These are phyloP conservation scores for Silene coronaria DNA, from an alignment of 179 eudicot species.

Conservation along the genomic window DNA sequence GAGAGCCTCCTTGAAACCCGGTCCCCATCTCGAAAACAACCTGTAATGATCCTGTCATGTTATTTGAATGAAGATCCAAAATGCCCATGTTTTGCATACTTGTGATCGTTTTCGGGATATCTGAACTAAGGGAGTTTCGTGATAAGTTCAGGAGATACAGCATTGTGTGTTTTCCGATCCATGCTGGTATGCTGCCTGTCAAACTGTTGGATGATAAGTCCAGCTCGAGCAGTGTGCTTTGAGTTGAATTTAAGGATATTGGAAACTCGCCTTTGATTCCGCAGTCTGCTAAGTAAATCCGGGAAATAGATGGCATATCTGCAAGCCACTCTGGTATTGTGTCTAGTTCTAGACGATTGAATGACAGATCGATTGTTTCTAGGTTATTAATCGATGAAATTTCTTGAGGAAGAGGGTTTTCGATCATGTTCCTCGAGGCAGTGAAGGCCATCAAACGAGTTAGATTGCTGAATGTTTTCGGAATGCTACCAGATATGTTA, in stretches of 20 bases:
- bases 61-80: slow-evolving; percentile 61
- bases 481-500: slow-evolving; percentile 40
- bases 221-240: slow-evolving; percentile 34
- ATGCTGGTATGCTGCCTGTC: slow-evolving; percentile 44
- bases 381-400: slow-evolving; percentile 40
- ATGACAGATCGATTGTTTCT: slow-evolving; percentile 42
- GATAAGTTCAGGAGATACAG: slow-evolving; percentile 53
- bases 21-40: slow-evolving; percentile 30
- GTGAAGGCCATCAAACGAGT: slow-evolving; percentile 30
- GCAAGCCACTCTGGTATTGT: slow-evolving; percentile 43
- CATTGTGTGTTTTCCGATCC: slow-evolving; percentile 40
- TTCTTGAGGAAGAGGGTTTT: slow-evolving; percentile 46
- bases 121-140: slow-evolving; percentile 32
- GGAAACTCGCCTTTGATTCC: slow-evolving; percentile 43
- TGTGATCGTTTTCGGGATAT: slow-evolving; percentile 39
- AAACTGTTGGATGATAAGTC: slow-evolving; percentile 50
- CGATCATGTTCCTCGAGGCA: slow-evolving; percentile 40
- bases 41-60: slow-evolving; percentile 36
- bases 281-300: slow-evolving; percentile 45
- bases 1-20: slow-evolving; percentile 29
- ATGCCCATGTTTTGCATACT: slow-evolving; percentile 25
- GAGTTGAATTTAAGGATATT: slow-evolving; percentile 18
- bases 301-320: slow-evolving; percentile 37
- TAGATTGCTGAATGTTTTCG: slow-evolving; percentile 41
- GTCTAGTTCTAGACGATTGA: slow-evolving; percentile 38